Conservation (phyloP, 2,329 filamentous ascomycete genomes). For the Sclerotinia spermophila region DNA sequence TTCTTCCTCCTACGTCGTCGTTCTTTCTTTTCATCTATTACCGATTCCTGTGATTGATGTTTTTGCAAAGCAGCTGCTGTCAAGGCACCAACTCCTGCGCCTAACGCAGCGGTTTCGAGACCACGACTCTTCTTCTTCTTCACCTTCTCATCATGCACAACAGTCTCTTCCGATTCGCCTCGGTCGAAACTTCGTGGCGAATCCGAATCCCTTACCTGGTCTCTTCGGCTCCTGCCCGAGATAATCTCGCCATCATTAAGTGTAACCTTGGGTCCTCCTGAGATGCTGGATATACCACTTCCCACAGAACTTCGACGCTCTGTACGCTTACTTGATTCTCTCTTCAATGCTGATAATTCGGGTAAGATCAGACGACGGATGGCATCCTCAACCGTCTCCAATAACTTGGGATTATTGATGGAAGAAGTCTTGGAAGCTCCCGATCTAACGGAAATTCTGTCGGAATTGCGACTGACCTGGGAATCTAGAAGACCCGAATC, state of each 20-base stretch:
- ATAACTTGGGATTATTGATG: slow-evolving; percentile 67
- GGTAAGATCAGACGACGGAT: slow-evolving; percentile 74
- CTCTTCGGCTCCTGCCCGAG: slow-evolving; percentile 51
- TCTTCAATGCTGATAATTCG: slow-evolving; percentile 85
- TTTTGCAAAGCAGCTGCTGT: slow-evolving; percentile 61
- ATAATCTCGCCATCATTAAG: slow-evolving; percentile 55
- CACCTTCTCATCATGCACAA: slow-evolving; percentile 48
- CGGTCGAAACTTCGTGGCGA: slow-evolving; percentile 38
- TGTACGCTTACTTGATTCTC: slow-evolving; percentile 77
- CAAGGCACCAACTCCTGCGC: slow-evolving; percentile 49
- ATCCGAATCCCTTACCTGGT: slow-evolving; percentile 35
- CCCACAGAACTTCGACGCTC: slow-evolving; percentile 11
- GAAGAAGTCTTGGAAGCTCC: slow-evolving; percentile 53
- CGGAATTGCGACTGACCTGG: slow-evolving; percentile 52
- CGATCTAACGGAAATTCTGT: slow-evolving; percentile 56
- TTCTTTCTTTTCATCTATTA: slow-evolving; percentile 46
- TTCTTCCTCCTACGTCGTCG: slow-evolving; percentile 42
- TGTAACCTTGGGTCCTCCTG: slow-evolving; percentile 54
- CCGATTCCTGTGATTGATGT: slow-evolving; percentile 60
- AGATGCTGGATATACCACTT: slow-evolving; percentile 54
- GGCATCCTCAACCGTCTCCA: slow-evolving; percentile 71
- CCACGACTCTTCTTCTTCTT: slow-evolving; percentile 32
- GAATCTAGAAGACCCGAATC: slow-evolving; percentile 55
- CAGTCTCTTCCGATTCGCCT: slow-evolving; percentile 45
- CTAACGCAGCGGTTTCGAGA: slow-evolving; percentile 32